These are phyloP conservation scores for Nemania sp. DNA, from an alignment of 2,329 filamentous ascomycete species.

Conservation along the genomic window DNA sequence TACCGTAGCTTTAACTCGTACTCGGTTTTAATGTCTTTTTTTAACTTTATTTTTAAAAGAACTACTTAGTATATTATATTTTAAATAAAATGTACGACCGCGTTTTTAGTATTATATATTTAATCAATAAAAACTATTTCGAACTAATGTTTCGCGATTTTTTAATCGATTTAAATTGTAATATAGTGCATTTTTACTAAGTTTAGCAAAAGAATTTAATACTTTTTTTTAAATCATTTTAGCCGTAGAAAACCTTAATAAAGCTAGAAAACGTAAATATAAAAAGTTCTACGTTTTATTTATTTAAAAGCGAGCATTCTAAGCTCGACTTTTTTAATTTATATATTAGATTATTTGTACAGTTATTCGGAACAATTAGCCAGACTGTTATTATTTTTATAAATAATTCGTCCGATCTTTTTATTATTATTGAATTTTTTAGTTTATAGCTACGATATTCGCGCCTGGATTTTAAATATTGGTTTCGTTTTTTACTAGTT, in stretches of 20 bases:
- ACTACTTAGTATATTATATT: not conserved
- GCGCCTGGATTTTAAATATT: not conserved
- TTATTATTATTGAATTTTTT: not conserved
- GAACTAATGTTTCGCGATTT: not conserved
- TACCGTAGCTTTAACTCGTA: not conserved
- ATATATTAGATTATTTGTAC: not conserved
- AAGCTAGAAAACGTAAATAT: not conserved
- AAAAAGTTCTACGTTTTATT: not conserved
- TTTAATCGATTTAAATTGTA: not conserved
- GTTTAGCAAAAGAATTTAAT: not conserved
- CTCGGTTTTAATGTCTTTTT: not conserved
- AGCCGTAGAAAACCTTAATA: not conserved
- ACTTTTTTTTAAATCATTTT: not conserved
- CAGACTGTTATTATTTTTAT: conserved; percentile 1
- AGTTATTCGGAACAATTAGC: not conserved
- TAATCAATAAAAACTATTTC: not conserved
- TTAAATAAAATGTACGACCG: not conserved
- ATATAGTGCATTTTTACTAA: not conserved
- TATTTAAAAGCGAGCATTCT: not conserved
- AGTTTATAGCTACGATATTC: not conserved
- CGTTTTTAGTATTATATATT: not conserved
- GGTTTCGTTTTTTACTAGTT: not conserved
- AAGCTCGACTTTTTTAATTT: not conserved
- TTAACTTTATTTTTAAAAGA: not conserved
- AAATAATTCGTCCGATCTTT: not conserved